Base-by-base conservation (phyloP, 352 stramenopile species). In the Thalassiosira mediterranea region DNA sequence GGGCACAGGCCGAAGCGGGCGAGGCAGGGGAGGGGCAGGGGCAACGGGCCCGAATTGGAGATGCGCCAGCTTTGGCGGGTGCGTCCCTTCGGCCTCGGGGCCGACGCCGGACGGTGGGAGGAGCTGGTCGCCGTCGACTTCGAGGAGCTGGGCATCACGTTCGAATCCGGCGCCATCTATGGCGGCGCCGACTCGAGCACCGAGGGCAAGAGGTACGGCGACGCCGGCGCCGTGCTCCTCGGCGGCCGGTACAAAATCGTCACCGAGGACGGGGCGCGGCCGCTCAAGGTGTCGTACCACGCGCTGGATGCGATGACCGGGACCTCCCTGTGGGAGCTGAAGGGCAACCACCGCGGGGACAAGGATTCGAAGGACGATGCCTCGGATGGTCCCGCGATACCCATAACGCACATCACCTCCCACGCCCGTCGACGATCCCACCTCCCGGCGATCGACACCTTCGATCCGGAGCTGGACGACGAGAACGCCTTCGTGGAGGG, bases 351-450 rank as follows among this genome's bases (percentile, higher is more conserved):
- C 17, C 28, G 52, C 31, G 15, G 23, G 2, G 34, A 67, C 28
- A 49, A 47, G 4, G 26, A 65, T 4, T 19, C 38, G 25, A 57
- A 63, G 8, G 13, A 65, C 29, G 23, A 29, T 7, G 23, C 46
- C 17, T n/a, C 44, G 49, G 38, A 74, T 1, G 53, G 44, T 44
- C 62, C 56, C 28, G 11, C 15, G 25, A 40, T 82, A 57, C 76
- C 70, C 23, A 75, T 81, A 21, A 75, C 81, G 56, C 76, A 82
- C 28, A 74, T 61, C 7, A 82, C 78, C 5, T 90, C 81, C 3
- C 80, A 71, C 31, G 83, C 87, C n/a, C 69, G 87, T 29, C 46
- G 83, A 26, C 77, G 84, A 77, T 92, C 87, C 7, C 57, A 78
- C 29, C 74, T 90, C 57, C 72, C 84, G 13, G 47, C 68, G 19